Conservation (phyloP, 805 yeast genomes). For the Suhomyces kilbournensis region DNA sequence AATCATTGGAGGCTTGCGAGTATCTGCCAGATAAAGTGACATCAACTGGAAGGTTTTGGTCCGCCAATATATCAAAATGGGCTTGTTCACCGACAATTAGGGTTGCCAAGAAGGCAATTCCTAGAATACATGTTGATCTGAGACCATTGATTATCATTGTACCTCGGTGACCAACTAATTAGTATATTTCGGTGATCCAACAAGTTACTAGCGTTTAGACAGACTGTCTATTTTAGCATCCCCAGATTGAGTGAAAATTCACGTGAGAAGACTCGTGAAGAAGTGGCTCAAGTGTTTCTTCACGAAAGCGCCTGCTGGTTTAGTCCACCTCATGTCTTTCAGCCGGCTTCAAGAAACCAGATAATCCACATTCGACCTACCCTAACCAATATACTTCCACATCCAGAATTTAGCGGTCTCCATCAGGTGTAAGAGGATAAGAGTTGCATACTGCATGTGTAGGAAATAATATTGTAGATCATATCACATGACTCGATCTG, state of each 20-base stretch:
- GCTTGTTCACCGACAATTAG: constrained; percentile 5
- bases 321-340: not conserved
- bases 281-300: not conserved
- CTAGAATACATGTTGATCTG: not conserved
- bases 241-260: not conserved
- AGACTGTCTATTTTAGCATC: not conserved
- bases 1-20: constrained; percentile 16
- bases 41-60: not conserved
- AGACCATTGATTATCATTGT: not conserved
- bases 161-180: not conserved
- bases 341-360: not conserved
- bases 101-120: not conserved
- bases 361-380: not conserved
- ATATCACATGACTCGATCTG: not conserved
- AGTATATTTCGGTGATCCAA: not conserved
- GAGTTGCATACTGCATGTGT: not conserved
- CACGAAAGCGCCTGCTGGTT: not conserved
- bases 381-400: not conserved
- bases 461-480: not conserved
- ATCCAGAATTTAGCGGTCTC: not conserved
- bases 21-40: constrained; percentile 7
- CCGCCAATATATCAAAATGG: constrained; percentile 20
- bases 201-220: not conserved
- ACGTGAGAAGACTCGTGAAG: not conserved
- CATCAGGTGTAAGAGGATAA: not conserved